phyloP scores from a whole-genome alignment of 1,284 basidiomycete species.

The Ustilago sp. region DNA sequence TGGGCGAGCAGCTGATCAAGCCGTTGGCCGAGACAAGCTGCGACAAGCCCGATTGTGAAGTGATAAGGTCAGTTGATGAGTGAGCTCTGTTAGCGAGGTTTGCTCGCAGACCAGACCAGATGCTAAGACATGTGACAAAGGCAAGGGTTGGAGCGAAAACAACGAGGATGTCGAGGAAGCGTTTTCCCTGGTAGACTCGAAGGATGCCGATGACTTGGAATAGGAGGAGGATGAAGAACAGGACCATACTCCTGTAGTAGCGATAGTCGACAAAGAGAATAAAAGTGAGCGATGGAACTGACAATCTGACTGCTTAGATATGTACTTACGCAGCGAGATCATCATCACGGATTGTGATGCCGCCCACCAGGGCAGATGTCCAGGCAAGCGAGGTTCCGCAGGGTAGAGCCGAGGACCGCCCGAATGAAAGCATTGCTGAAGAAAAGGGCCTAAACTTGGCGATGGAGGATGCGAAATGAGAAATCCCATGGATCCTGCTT shows the following conservation, averaged over 20 bases:
- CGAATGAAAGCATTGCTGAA: neutral
- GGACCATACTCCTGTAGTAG: conserved; percentile 25
- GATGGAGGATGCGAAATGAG: no score
- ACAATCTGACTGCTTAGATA: neutral
- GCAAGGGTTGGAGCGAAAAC: conserved; percentile 25
- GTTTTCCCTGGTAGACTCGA: conserved; percentile 17
- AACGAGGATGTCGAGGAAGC: conserved; percentile 15
- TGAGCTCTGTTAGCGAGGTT: conserved; percentile 19
- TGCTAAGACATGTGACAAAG: conserved; percentile 27
- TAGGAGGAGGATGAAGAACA: conserved; percentile 32
- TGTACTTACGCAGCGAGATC: conserved; percentile 44
- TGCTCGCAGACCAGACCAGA: conserved; percentile 22
- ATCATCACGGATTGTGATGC: conserved; percentile 21
- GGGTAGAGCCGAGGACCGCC: neutral
- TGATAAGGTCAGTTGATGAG: conserved; percentile 5
- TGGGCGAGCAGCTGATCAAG: conserved; percentile 27
- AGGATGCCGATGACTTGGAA: conserved; percentile 30
- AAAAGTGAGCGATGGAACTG: neutral
- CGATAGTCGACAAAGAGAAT: neutral
- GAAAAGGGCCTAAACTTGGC: neutral
- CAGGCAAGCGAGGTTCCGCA: conserved; percentile 34
- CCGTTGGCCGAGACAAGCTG: conserved; percentile 30
- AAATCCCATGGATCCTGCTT: no score
- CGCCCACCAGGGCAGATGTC: conserved; percentile 42
- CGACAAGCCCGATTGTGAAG: conserved; percentile 5